phyloP scores from a whole-genome alignment of 441 rosid species.

The Gossypium lobatum region DNA sequence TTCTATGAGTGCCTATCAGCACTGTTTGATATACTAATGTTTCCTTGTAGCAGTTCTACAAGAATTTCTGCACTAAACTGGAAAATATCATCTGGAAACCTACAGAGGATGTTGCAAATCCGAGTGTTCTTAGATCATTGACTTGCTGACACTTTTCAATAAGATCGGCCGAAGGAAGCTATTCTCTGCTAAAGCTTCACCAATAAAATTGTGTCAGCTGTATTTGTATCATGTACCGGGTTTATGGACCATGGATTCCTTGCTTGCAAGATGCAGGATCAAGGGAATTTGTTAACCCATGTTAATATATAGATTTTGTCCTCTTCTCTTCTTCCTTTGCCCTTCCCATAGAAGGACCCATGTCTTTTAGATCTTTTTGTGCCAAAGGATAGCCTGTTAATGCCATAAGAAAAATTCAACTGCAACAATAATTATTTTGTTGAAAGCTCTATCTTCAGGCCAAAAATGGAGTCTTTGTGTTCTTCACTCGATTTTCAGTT shows the following conservation, averaged over 20 bases:
- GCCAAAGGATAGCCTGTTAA: too few relatives aligned
- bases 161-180: not conserved
- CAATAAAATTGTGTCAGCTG: not conserved
- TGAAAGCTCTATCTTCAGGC: too few relatives aligned
- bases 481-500: too few relatives aligned
- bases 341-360: not conserved
- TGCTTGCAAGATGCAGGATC: not conserved
- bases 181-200: not conserved
- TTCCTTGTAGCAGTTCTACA: conserved; percentile 60
- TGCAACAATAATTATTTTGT: too few relatives aligned
- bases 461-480: too few relatives aligned
- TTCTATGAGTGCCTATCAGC: not conserved
- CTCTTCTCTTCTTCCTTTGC: too few relatives aligned
- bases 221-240: not conserved
- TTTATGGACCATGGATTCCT: not conserved
- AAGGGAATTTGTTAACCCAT: not conserved
- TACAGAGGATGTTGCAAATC: conserved; percentile 32
- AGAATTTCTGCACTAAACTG: conserved; percentile 67
- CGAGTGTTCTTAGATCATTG: conserved; percentile 39
- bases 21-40: not conserved
- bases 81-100: conserved; percentile 79
- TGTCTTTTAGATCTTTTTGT: too few relatives aligned
- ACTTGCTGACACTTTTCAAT: conserved; percentile 41
- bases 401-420: too few relatives aligned
- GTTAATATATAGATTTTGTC: not conserved